These are phyloP conservation scores for Lecanicillium sp. DNA, from an alignment of 2,329 filamentous ascomycete genomes.

Conservation along the genomic window DNA sequence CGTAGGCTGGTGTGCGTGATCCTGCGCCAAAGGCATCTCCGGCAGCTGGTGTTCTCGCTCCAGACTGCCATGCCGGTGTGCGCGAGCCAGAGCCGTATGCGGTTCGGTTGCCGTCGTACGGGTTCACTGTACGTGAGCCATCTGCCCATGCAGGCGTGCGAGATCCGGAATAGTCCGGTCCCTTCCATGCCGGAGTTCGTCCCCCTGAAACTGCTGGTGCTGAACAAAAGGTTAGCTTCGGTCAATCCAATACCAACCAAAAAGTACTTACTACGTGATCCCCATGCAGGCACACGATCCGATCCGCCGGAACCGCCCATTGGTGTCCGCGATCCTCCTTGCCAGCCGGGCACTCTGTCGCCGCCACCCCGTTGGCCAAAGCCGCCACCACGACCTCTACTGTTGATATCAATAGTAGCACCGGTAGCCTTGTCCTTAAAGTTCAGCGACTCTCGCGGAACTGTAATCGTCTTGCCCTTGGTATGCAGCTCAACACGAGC, in stretches of 20 bases:
- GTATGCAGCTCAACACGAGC: conserved; percentile 90
- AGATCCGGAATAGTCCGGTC: conserved; percentile 41
- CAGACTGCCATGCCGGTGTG: conserved; percentile 72
- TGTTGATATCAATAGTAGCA: conserved; percentile 63
- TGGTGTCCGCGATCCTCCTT: conserved; percentile 60
- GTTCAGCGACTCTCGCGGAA: conserved; percentile 71
- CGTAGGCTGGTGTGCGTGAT: conserved; percentile 60
- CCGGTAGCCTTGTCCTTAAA: conserved; percentile 82
- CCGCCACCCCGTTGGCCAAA: conserved; percentile 37
- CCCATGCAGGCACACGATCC: conserved; percentile 72
- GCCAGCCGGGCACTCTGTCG: conserved; percentile 46
- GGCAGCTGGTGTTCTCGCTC: conserved; percentile 59
- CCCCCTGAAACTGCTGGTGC: conserved; percentile 48
- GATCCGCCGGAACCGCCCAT: conserved; percentile 48
- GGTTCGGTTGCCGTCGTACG: conserved; percentile 66
- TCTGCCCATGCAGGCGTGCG: conserved; percentile 66
- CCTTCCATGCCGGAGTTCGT: conserved; percentile 56
- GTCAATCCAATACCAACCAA: neutral
- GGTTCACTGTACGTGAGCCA: conserved; percentile 58
- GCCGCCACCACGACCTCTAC: conserved; percentile 36
- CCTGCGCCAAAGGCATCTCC: conserved; percentile 56
- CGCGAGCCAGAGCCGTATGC: conserved; percentile 67
- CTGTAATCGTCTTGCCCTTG: conserved; percentile 83
- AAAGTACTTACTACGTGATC: conserved; percentile 52
- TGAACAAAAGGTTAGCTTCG: conserved; percentile 22